These are phyloP conservation scores for Aplosporella prunicola DNA, from an alignment of 2,329 filamentous ascomycete genomes.

Conservation along the genomic window DNA sequence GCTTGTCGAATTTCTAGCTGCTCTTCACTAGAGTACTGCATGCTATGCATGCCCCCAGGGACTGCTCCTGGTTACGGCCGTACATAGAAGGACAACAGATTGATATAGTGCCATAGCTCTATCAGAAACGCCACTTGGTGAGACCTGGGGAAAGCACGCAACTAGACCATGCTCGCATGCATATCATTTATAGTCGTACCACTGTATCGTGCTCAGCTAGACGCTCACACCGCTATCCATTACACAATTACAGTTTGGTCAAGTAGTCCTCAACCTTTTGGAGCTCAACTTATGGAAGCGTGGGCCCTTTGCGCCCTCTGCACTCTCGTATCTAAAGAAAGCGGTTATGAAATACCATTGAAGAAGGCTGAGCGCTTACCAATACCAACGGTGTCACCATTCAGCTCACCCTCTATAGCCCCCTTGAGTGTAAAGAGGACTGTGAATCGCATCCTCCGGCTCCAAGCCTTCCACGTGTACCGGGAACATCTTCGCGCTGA, in stretches of 20 bases:
- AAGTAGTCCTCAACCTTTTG: slow-evolving; percentile 99
- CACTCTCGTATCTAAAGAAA: slow-evolving; percentile 81
- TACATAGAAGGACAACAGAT: neutral
- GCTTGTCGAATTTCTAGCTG: neutral
- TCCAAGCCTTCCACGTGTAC: slow-evolving; percentile 97
- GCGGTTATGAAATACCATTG: slow-evolving; percentile 48
- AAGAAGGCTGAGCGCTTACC: slow-evolving; percentile 44
- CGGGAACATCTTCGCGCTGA: slow-evolving; percentile 96
- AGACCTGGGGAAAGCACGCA: neutral
- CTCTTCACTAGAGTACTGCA: neutral
- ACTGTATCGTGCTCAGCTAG: too few relatives aligned
- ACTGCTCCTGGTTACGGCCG: neutral
- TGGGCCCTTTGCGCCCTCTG: slow-evolving; percentile 73
- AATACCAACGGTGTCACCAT: slow-evolving; percentile 95
- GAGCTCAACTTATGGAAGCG: slow-evolving; percentile 87
- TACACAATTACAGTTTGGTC: slow-evolving; percentile 97
- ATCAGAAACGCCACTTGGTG: neutral
- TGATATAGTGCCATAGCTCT: neutral
- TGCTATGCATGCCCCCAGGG: neutral
- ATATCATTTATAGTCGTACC: slow-evolving; percentile 7
- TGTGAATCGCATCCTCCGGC: slow-evolving; percentile 96
- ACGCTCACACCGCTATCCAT: too few relatives aligned
- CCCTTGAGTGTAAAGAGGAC: slow-evolving; percentile 96
- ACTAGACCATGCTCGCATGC: slow-evolving; percentile 5
- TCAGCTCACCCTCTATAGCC: slow-evolving; percentile 99